Conservation (phyloP, 441 rosid genomes). For the Aquilaria agallochum region DNA sequence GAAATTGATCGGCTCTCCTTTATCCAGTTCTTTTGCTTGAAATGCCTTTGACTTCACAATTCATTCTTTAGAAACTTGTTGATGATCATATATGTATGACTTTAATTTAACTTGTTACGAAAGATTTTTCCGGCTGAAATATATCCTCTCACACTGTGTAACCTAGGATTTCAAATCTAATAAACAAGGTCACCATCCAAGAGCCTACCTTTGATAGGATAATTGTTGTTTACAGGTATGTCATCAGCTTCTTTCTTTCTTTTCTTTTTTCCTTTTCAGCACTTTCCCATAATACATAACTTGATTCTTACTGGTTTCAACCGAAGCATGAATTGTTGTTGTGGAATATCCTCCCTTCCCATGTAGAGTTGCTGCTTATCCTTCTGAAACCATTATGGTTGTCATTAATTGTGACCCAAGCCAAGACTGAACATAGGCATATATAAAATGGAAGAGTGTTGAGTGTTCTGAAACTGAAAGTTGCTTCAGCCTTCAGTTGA, state of each 20-base stretch:
- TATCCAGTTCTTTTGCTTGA: too few relatives aligned
- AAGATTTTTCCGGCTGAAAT: too few relatives aligned
- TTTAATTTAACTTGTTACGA: too few relatives aligned
- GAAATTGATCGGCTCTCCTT: too few relatives aligned
- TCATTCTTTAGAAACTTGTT: too few relatives aligned
- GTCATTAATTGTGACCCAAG: not conserved
- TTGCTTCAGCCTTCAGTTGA: too few relatives aligned
- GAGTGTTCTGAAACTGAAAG: too few relatives aligned
- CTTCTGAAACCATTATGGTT: conserved; percentile 3
- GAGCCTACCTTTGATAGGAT: conserved; percentile 97
- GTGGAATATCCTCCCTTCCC: not conserved
- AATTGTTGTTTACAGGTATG: conserved; percentile 86
- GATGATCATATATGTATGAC: too few relatives aligned
- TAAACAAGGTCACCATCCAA: conserved; percentile 78
- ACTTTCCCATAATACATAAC: too few relatives aligned
- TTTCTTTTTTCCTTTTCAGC: not conserved
- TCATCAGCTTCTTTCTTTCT: conserved; percentile 8
- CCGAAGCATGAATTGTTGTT: not conserved
- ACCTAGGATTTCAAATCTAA: conserved; percentile 56
- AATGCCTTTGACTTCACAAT: too few relatives aligned
- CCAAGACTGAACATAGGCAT: conserved; percentile 8
- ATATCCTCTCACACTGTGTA: conserved; percentile 13
- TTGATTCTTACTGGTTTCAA: not conserved
- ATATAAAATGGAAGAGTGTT: too few relatives aligned
- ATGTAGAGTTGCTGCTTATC: not conserved